These are phyloP conservation scores for Viola pubescens DNA, from an alignment of 441 rosid genomes.

Conservation along the genomic window DNA sequence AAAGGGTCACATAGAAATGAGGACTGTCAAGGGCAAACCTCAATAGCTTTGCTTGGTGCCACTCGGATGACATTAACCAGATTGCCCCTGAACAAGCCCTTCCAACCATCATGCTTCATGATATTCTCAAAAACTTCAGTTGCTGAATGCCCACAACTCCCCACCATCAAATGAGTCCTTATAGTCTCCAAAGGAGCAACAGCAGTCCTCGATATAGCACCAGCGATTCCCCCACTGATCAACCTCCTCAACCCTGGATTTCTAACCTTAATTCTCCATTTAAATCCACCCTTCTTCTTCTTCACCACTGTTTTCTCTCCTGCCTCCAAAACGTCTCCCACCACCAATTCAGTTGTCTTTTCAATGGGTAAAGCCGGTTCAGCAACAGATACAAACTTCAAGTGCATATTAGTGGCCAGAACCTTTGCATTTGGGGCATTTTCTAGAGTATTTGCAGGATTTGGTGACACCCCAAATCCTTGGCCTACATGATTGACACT, in stretches of 20 bases:
- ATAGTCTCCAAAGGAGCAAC: conserved; percentile 56
- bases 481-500: conserved; percentile 46
- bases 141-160: conserved; percentile 38
- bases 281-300: conserved; percentile 25
- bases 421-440: conserved; percentile 16
- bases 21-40: conserved; percentile 26
- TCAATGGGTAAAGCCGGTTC: conserved; percentile 31
- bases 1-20: not conserved
- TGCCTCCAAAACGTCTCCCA: conserved; percentile 21
- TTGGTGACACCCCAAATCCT: conserved; percentile 36
- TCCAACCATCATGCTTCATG: conserved; percentile 49
- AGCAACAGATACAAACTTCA: conserved; percentile 22
- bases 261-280: conserved; percentile 33
- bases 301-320: conserved; percentile 23
- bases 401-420: conserved; percentile 23
- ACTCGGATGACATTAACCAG: conserved; percentile 53
- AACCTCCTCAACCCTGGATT: conserved; percentile 45
- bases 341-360: conserved; percentile 23
- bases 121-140: conserved; percentile 42
- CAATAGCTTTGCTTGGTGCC: conserved; percentile 58
- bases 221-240: conserved; percentile 53
- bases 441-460: conserved; percentile 25
- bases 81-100: conserved; percentile 49
- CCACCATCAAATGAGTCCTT: conserved; percentile 55
- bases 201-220: conserved; percentile 42